These are phyloP conservation scores for Liquidambar formosana DNA, from an alignment of 164 flowering plant genomes.

Conservation along the genomic window DNA sequence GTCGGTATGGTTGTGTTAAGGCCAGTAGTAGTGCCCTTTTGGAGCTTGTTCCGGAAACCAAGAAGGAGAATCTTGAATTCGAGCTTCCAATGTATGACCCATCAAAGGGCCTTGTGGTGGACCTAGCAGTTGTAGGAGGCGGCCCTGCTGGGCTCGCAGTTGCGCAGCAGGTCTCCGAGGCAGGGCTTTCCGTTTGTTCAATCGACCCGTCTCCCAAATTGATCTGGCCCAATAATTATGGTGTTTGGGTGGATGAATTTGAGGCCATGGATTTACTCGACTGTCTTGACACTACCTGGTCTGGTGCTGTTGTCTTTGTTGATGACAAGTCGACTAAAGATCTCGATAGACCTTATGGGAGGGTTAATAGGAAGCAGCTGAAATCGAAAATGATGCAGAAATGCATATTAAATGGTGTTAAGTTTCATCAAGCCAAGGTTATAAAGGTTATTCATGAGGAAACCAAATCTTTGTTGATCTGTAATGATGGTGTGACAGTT, in stretches of 20 bases:
- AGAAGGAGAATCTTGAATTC: conserved; percentile 79
- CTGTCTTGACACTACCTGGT: conserved; percentile 94
- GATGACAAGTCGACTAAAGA: conserved; percentile 56
- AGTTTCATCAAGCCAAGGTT: conserved; percentile 88
- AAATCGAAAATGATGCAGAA: conserved; percentile 91
- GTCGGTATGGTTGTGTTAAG: conserved; percentile 33
- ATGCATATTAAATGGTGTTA: conserved; percentile 82
- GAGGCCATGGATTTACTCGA: conserved; percentile 92
- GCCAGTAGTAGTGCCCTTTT: conserved; percentile 60
- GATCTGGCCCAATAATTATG: conserved; percentile 93
- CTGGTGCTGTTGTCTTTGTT: conserved; percentile 74
- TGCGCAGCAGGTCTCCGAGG: conserved; percentile 86
- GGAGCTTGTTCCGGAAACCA: conserved; percentile 87
- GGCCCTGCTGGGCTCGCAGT: conserved; percentile 98
- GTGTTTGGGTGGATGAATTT: conserved; percentile 98
- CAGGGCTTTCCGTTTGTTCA: conserved; percentile 84
- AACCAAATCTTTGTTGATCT: conserved; percentile 65
- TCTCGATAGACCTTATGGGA: conserved; percentile 78
- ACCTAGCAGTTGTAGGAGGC: conserved; percentile 84
- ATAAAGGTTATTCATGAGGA: conserved; percentile 80
- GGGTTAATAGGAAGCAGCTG: conserved; percentile 79
- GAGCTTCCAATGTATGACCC: conserved; percentile 85
- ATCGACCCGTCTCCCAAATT: conserved; percentile 83
- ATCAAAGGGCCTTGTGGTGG: conserved; percentile 66
- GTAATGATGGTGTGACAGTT: conserved; percentile 79